These are phyloP conservation scores for Heterotrichella gracilis DNA, from an alignment of 352 stramenopile species.

Conservation along the genomic window DNA sequence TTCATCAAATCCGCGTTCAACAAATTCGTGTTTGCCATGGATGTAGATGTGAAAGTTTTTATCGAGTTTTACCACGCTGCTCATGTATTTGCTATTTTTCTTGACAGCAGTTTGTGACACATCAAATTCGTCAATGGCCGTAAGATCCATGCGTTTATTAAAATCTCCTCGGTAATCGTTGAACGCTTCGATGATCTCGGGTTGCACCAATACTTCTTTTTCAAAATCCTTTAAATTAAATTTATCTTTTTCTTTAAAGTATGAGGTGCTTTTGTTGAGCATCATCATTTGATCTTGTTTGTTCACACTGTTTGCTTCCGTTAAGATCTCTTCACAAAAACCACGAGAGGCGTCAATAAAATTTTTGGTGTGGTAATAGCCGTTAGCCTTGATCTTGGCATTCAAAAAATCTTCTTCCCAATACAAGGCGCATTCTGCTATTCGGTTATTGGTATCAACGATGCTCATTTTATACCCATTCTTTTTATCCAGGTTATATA, in stretches of 20 bases:
- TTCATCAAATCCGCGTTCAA: not conserved
- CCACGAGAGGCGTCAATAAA: not conserved
- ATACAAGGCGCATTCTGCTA: not conserved
- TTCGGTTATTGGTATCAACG: not conserved
- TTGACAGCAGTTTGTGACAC: not conserved
- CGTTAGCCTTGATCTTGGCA: not conserved
- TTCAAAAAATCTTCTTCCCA: slow-evolving; percentile 9
- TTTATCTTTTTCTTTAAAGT: not conserved
- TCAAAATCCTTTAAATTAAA: slow-evolving; percentile 11
- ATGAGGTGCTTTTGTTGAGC: not conserved
- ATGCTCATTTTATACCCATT: not conserved
- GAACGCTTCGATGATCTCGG: not conserved
- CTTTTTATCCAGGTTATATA: not conserved
- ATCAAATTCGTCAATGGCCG: not conserved
- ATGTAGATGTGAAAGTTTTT: slow-evolving; percentile 12
- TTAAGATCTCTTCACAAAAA: not conserved
- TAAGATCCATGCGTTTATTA: not conserved
- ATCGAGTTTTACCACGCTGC: not conserved
- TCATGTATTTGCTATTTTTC: not conserved
- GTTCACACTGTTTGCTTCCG: not conserved
- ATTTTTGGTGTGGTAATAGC: not conserved
- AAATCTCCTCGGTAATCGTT: not conserved
- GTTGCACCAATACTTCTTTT: not conserved
- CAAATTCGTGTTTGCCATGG: not conserved
- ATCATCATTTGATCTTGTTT: not conserved